Evolutionary conservation across 345 rosid genomes (phyloP), one percentile per base, ranked within the genome.

Genomic region (Arabidopsis arenosa): DNA sequence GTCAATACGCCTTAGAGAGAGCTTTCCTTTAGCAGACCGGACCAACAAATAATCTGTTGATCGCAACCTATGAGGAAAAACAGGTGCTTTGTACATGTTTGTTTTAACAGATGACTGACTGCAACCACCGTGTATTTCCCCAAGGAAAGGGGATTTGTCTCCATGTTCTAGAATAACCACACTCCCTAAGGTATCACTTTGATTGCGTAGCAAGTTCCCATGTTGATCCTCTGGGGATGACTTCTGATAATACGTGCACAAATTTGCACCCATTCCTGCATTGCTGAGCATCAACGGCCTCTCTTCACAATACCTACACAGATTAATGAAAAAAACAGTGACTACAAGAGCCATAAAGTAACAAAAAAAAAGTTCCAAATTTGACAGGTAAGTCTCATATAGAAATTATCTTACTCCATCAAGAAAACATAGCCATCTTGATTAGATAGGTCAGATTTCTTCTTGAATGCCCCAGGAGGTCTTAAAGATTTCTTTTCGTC

Each of bases 401-500:
- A 63, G 51, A 56, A 10, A n/a, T 66, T 52, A 43, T 72, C 99
- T 90, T 86, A 95, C 98, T 95, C 99, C 99, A 90, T 89, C 35
- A 92, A 83, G 83, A 95, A 84, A 64, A 92, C 86, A 60, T 92
- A 98, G 68, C 99, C 98, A 84, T 95, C 99, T 87, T 90, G 92
- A 66, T 86, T 87, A 73, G 94, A 95, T 43, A 95, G 96, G 78
- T 95, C 99, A 39, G 97, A 89, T 84, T 95, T 95, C 91, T 91
- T 95, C 93, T 95, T 95, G 85, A 95, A 95, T 49, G 98, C 99
- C 51, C 98, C 99, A 3, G 97, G 99, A 80, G 99, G 99, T 63
- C 94, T 82, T 78, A 92, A 78, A 56, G 97, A 84, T 82, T 87
- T 95, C 76, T 90, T 92, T 79, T 92, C 98, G 30, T 96, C 88